Evolutionary conservation across 768 basidiomycete species (phyloP).

Genomic region (Auriscalpium microsporum): DNA sequence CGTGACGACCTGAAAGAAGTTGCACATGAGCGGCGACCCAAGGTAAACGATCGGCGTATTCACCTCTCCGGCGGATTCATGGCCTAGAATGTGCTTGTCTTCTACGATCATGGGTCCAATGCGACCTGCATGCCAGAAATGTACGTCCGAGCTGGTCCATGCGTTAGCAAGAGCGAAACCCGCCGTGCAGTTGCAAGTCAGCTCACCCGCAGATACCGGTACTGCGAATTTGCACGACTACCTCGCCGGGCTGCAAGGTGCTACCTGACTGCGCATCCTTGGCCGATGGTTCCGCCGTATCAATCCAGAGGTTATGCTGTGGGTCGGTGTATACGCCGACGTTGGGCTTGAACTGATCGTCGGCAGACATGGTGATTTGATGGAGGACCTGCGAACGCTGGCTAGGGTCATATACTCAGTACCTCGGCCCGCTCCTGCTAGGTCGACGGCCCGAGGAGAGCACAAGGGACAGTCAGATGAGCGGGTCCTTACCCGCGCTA

Average conservation of each 20-base stretch:
- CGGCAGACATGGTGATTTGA: too few species aligned
- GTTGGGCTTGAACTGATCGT: constrained; percentile 9
- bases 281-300: constrained; percentile 20
- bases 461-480: too few species aligned
- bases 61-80: constrained; percentile 64
- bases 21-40: not conserved
- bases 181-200: not conserved
- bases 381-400: too few species aligned
- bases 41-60: not conserved
- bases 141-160: constrained; percentile 51
- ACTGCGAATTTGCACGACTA: constrained; percentile 55
- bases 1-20: not conserved
- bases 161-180: not conserved
- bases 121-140: constrained; percentile 66
- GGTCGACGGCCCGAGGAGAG: too few species aligned
- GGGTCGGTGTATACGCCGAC: constrained; percentile 15
- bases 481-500: too few species aligned
- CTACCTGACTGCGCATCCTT: constrained; percentile 7
- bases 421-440: too few species aligned
- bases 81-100: constrained; percentile 44
- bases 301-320: constrained; percentile 18
- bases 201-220: constrained; percentile 64
- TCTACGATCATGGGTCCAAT: constrained; percentile 65
- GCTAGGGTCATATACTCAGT: too few species aligned
- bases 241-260: constrained; percentile 36